These are phyloP conservation scores for Cladosporium sp. DNA, from an alignment of 2,329 filamentous ascomycete species.

Conservation along the genomic window DNA sequence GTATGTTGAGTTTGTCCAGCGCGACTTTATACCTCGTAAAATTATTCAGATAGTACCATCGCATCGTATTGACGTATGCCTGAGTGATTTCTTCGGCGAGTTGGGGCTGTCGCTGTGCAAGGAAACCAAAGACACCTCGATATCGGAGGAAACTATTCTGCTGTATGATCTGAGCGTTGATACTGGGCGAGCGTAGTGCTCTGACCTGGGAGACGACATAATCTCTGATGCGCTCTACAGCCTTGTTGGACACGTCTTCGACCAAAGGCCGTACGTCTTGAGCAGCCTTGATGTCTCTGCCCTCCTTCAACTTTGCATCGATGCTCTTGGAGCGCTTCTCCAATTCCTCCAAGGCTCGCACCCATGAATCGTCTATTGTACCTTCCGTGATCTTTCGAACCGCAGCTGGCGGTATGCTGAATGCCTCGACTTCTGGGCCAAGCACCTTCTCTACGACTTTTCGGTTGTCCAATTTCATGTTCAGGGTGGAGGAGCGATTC, in stretches of 20 bases:
- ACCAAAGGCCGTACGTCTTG: conserved; percentile 84
- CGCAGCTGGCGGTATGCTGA: conserved; percentile 81
- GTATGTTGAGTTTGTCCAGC: conserved; percentile 80
- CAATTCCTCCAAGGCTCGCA: conserved; percentile 78
- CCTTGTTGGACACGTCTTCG: conserved; percentile 81
- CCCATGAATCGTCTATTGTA: conserved; percentile 85
- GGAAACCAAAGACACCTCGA: conserved; percentile 83
- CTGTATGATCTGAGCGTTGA: conserved; percentile 96
- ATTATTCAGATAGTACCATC: conserved; percentile 94
- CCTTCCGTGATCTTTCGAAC: conserved; percentile 87
- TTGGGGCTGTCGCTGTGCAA: conserved; percentile 77
- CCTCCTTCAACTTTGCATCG: conserved; percentile 65
- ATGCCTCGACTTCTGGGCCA: conserved; percentile 85
- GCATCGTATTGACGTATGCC: conserved; percentile 97
- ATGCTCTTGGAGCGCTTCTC: conserved; percentile 75
- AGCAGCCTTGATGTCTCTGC: conserved; percentile 70
- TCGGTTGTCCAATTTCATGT: conserved; percentile 82
- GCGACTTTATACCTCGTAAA: conserved; percentile 86
- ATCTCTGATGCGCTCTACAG: conserved; percentile 90
- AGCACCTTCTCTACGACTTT: conserved; percentile 86
- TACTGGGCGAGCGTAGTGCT: conserved; percentile 87
- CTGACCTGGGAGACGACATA: conserved; percentile 95
- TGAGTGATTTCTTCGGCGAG: conserved; percentile 87
- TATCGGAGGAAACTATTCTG: conserved; percentile 87
- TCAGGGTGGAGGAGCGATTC: conserved; percentile 78